Evolutionary conservation across 192 early-diverging fungal species (phyloP), one percentile per base, ranked within the genome.

Genomic region (Gonapodya prolifera): DNA sequence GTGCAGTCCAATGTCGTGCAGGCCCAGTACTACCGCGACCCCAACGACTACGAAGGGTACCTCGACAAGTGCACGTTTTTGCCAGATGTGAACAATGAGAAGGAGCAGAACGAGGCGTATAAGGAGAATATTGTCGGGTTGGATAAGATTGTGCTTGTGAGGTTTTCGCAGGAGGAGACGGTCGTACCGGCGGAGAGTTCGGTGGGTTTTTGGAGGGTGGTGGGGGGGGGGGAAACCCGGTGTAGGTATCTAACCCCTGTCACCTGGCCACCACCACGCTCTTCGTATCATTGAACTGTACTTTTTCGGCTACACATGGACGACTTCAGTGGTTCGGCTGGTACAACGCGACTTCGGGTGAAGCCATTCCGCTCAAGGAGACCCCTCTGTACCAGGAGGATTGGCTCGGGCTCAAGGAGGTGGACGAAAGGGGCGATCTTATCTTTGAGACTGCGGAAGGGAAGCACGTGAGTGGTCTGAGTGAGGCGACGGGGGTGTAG

Each of bases 11-110:
- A 91, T 78, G 83, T 96, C 1, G 84, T 99, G 2, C 97, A 95
- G 85, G 97, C 96, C 1, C 97, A 99, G 85, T 99, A 98, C 77
- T 99, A 88, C 79, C 95, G 94, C 77, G 91, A 92, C 73, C 84
- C 87, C 0, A 79, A 77, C 61, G 87, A 87, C n/a, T 76, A 90
- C 31, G 86, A 89, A 35, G 84, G 81, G 35, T 99, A 99, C 82
- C 75, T 93, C 61, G 78, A 90, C 75, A 81, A 84, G 78, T 94
- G 90, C 78, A 90, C 94, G 29, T 99, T 96, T 79, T 84, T 99
- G 33, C 93, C 97, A 0, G 89, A 91, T 73, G 84, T 97, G 70
- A 99, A 99, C 80, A 91, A 94, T 82, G 95, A 98, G 77, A 78
- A 32, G 0, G 69, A 61, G 75, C 86, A 84, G 70, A 93, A 93